Evolutionary conservation across 805 yeast genomes (phyloP), one percentile per base, ranked within the genome.

Genomic region (Brettanomyces anomalus): DNA sequence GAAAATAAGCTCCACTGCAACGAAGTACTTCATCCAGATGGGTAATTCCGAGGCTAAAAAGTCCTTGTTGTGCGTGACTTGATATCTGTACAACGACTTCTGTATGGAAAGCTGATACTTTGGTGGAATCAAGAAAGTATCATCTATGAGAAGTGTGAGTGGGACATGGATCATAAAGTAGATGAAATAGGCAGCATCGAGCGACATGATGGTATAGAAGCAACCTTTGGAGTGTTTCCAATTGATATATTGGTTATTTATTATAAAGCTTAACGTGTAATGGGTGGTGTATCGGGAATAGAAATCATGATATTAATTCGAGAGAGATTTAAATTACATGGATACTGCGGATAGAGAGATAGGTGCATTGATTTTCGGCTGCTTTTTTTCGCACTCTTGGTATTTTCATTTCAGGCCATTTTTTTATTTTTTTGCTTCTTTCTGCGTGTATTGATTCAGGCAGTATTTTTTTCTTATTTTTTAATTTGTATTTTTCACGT

Each of bases 71-170:
- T 60, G 49, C 3, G 57, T 33, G 17, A 85, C 62, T 54, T 93
- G 96, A 62, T 76, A 77, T 3, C 67, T 63, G 14, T 79, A 63
- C 14, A 85, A 52, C 2, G 30, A 33, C 30, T 62, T 58, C 49
- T 87, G 87, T 35, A 80, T 44, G 5, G 57, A 57, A 17, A 71
- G 60, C 48, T 67, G 72, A 53, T 67, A 71, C 19, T 63, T 52
- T 6, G 55, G 49, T 0, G 94, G 93, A 15, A 88, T 61, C 4
- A 81, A 80, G 39, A 85, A 72, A 2, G 82, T 68, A 11, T 88
- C 74, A 58, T 89, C 97, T 42, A 90, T 73, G 34, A 84, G 59
- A 2, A 85, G 46, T 0, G 96, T 82, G 54, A 86, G 76, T 13
- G 89, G 83, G 17, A 85, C 72, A 55, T 89, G 97, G 6, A 83